Evolutionary conservation across 1,139 yeast species (phyloP).

Genomic region (Ogataea hybrid): DNA sequence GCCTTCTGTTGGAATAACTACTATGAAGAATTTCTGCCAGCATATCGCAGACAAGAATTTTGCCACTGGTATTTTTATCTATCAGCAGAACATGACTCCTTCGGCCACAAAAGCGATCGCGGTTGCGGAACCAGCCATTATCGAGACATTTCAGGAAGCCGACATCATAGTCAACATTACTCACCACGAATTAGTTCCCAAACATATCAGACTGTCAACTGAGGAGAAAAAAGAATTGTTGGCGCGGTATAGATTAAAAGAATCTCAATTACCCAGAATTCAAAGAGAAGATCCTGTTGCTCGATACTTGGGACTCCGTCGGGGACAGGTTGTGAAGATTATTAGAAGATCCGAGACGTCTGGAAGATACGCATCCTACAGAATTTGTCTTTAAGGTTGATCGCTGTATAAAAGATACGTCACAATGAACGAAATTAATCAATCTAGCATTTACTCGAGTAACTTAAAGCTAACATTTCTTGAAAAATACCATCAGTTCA

Average conservation of each 20-base stretch:
- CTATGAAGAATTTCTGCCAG: conserved; percentile 95
- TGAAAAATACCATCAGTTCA: conserved; percentile 5
- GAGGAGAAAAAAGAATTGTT: conserved; percentile 82
- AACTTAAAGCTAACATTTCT: not conserved
- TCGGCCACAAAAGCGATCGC: conserved; percentile 94
- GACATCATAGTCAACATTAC: conserved; percentile 95
- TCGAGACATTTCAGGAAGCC: conserved; percentile 93
- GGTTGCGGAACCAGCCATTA: conserved; percentile 95
- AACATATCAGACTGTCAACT: conserved; percentile 77
- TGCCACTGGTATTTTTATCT: conserved; percentile 88
- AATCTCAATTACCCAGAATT: conserved; percentile 93
- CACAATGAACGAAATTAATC: not conserved
- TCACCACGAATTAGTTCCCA: conserved; percentile 95
- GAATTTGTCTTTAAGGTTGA: conserved; percentile 77
- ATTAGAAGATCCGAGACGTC: conserved; percentile 95
- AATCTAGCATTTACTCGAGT: too few relatives aligned
- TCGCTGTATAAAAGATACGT: conserved; percentile 1
- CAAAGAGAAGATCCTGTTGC: conserved; percentile 99
- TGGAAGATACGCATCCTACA: conserved; percentile 97
- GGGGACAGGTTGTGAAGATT: conserved; percentile 97
- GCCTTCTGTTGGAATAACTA: conserved; percentile 90
- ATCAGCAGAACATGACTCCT: conserved; percentile 89
- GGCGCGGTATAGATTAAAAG: conserved; percentile 90
- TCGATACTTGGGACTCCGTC: conserved; percentile 86
- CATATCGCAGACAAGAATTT: conserved; percentile 93